These are phyloP conservation scores for Mangifera indica DNA, from an alignment of 345 rosid species.

Conservation along the genomic window DNA sequence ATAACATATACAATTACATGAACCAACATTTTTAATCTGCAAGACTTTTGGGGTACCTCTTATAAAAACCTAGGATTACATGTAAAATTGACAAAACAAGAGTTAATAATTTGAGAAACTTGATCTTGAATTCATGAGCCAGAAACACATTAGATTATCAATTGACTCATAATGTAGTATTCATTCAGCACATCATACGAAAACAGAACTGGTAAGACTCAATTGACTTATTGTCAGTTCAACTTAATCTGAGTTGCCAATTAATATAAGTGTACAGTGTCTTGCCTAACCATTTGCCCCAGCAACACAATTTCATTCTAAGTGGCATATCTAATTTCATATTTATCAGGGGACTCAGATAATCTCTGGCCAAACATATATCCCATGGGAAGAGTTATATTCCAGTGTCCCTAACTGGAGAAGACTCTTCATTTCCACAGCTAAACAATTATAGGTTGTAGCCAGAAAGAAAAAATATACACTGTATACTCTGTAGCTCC, in stretches of 20 bases:
- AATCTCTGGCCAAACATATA: neutral
- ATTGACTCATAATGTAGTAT: neutral
- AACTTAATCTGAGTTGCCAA: neutral
- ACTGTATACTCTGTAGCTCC: neutral
- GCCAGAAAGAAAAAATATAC: neutral
- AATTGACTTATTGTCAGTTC: neutral
- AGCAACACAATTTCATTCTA: neutral
- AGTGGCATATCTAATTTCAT: neutral
- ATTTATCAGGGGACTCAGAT: neutral
- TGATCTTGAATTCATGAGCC: neutral
- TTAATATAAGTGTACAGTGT: neutral
- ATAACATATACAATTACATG: neutral
- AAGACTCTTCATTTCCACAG: neutral
- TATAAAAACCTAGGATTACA: neutral
- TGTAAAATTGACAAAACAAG: neutral
- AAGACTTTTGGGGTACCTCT: neutral
- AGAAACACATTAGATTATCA: constrained; percentile 5
- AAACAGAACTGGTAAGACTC: neutral
- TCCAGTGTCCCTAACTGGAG: neutral
- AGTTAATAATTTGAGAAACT: neutral
- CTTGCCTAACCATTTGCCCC: neutral
- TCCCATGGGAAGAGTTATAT: neutral
- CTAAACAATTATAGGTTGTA: neutral
- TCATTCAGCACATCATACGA: neutral
- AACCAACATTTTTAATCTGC: neutral